These are phyloP conservation scores for Somion occarium DNA, from an alignment of 1,284 basidiomycete species.

Conservation along the genomic window DNA sequence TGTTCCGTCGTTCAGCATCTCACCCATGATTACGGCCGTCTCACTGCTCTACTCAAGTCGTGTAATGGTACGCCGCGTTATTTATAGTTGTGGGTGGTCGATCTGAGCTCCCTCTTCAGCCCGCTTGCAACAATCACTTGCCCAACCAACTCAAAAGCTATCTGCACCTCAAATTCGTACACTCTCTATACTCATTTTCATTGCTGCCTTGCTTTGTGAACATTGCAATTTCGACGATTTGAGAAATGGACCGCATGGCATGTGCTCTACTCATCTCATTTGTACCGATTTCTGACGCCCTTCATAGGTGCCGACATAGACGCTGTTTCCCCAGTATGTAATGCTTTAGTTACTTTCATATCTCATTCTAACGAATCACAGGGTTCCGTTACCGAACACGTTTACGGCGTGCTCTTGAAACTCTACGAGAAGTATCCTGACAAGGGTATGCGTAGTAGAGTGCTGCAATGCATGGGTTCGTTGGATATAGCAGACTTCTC, in stretches of 20 bases:
- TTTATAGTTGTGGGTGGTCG: no score
- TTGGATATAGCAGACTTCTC: not conserved
- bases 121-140: conserved; percentile 53
- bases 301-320: conserved; percentile 56
- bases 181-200: not conserved
- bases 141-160: conserved; percentile 11
- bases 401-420: conserved; percentile 69
- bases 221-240: conserved; percentile 79
- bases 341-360: conserved; percentile 39
- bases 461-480: conserved; percentile 80
- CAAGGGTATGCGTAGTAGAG: conserved; percentile 50
- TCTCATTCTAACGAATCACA: conserved; percentile 22
- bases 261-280: no score
- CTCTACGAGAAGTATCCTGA: conserved; percentile 64
- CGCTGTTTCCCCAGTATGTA: conserved; percentile 50
- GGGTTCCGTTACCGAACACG: conserved; percentile 76
- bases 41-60: conserved; percentile 77
- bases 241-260: not conserved
- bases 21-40: conserved; percentile 78
- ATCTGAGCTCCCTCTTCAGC: conserved; percentile 29
- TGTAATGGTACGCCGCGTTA: conserved; percentile 78
- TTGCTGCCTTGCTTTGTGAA: conserved; percentile 71
- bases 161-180: not conserved
- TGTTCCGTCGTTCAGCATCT: conserved; percentile 81
- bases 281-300: no score